Base-by-base conservation (phyloP, 1,139 yeast genomes). In the Saccharomyces hybrid region DNA sequence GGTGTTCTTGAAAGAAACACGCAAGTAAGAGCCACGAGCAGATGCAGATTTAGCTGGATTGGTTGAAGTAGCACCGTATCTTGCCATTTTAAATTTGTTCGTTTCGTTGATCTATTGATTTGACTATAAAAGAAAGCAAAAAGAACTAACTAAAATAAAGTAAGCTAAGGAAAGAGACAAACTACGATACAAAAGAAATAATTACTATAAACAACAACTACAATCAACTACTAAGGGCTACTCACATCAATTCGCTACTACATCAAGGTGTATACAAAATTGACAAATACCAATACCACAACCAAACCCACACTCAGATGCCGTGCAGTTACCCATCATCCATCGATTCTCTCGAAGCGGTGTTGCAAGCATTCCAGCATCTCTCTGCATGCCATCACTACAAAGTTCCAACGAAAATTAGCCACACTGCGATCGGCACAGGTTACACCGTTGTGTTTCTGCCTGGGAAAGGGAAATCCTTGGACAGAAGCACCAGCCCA, bases 81-180 rank as follows among this genome's bases (percentile, higher is more conserved):
- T 20, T 20, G 23, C 23, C 23, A 20, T 20, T 20, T 20, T 20
- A 20, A 71, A 56, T 59, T 58, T n/a, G 38, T 32, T 32, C 38
- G 38, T 32, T 32, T 13, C 14, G 38, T 32, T 32, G 8, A 13
- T 32, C 38, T 32, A 2, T 32, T 32, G 38, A 5, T 32, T 32
- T 13, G 7, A n/a, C 38, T n/a, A 32, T n/a, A n/a, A 32, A 14
- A 32, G 7, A 2, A 32, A n/a, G 8, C n/a, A 32, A n/a, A n/a
- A n/a, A 9, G 11, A 28, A 28, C 31, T 9, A 32, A 32, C 5
- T n/a, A 13, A 5, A 32, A 5, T 20, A 20, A 20, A 20, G 3
- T 20, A 20, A 20, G 23, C 23, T 20, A 20, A 20, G 2, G 38
- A 13, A 13, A n/a, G 4, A 20, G 23, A 20, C 14, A 32, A 32